These are phyloP conservation scores for Neonectria hederae DNA, from an alignment of 2,329 filamentous ascomycete species.

Conservation along the genomic window DNA sequence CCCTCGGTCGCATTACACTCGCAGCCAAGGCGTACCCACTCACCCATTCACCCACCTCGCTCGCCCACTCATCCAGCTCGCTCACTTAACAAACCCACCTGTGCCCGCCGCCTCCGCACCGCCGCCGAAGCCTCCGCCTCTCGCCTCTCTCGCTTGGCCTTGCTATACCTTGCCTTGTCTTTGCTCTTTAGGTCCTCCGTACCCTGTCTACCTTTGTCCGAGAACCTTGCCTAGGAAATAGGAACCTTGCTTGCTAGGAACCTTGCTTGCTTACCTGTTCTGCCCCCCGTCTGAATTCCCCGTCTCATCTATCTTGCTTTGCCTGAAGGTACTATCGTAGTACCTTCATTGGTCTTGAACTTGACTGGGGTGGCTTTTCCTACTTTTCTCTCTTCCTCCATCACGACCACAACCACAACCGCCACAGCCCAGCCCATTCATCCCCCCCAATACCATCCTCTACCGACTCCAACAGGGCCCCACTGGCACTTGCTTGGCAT, in stretches of 20 bases:
- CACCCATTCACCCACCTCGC: too few relatives aligned
- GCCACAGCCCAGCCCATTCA: conserved; percentile 7
- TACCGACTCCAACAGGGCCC: not conserved
- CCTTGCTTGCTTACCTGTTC: conserved; percentile 18
- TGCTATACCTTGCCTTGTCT: conserved; percentile 19
- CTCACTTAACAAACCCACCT: too few relatives aligned
- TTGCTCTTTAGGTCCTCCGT: not conserved
- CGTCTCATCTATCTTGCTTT: conserved; percentile 19
- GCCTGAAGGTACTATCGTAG: not conserved
- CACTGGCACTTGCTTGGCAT: conserved; percentile 17
- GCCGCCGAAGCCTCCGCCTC: conserved; percentile 35
- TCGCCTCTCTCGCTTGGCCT: conserved; percentile 24
- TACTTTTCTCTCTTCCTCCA: not conserved
- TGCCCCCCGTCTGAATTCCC: conserved; percentile 5
- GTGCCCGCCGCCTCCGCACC: conserved; percentile 31
- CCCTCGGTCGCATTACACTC: conserved; percentile 41
- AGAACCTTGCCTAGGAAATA: not conserved
- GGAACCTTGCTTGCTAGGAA: not conserved
- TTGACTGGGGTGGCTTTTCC: conserved; percentile 8
- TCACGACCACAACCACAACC: conserved; percentile 3
- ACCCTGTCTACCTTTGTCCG: not conserved
- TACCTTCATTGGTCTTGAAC: too few relatives aligned
- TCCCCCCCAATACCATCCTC: not conserved
- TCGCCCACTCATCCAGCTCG: too few relatives aligned
- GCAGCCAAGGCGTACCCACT: conserved; percentile 16